These are phyloP conservation scores for Sarcomyxa edulis DNA, from an alignment of 768 basidiomycete genomes.

Conservation along the genomic window DNA sequence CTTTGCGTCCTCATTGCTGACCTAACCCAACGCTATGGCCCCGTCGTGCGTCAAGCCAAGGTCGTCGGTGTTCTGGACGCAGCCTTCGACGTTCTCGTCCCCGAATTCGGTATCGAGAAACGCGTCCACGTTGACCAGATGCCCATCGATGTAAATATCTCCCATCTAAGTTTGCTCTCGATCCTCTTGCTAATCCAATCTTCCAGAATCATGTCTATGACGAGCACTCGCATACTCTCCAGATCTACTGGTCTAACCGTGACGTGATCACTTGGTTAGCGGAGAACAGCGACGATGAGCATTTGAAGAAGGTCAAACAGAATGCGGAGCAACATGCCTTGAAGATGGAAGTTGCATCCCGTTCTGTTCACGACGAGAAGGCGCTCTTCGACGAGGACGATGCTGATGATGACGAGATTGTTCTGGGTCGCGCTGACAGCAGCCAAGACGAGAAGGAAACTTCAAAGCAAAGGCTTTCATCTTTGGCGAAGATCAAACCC, in stretches of 20 bases:
- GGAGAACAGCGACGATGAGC: conserved; percentile 94
- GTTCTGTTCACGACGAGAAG: conserved; percentile 81
- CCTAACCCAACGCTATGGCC: conserved; percentile 90
- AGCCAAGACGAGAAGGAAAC: conserved; percentile 40
- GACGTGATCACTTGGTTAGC: conserved; percentile 96
- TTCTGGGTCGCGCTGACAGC: conserved; percentile 51
- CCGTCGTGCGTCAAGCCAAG: conserved; percentile 91
- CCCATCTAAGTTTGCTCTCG: neutral
- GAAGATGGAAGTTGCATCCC: conserved; percentile 88
- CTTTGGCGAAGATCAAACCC: conserved; percentile 70
- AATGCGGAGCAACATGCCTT: conserved; percentile 86
- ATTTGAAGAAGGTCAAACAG: conserved; percentile 90
- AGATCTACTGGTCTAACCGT: conserved; percentile 93
- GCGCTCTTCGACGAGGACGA: conserved; percentile 89
- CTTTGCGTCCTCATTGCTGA: conserved; percentile 93
- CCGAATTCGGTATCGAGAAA: conserved; percentile 99
- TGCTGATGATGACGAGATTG: conserved; percentile 76
- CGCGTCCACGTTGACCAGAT: conserved; percentile 98
- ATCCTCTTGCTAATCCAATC: conserved; percentile 8
- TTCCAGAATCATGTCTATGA: conserved; percentile 90
- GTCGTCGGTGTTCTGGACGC: conserved; percentile 96
- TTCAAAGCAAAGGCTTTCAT: conserved; percentile 74
- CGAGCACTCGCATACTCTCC: conserved; percentile 86
- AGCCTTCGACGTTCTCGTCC: conserved; percentile 93
- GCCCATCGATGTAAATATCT: conserved; percentile 80